phyloP scores from a whole-genome alignment of 257 asterid genomes.

The Nicotiana noctiflora region DNA sequence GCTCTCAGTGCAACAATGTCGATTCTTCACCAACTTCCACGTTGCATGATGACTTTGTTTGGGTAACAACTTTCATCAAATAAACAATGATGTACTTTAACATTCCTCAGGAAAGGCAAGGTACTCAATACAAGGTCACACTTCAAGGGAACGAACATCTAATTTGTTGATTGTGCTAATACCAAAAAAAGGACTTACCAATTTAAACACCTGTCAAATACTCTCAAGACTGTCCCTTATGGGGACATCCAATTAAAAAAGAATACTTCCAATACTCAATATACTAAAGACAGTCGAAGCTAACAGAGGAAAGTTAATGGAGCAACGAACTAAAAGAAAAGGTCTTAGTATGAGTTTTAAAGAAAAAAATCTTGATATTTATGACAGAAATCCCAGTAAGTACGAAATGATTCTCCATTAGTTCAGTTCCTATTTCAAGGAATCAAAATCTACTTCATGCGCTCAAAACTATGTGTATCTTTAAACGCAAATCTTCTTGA shows the following conservation, averaged over 20 bases:
- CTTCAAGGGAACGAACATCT: neutral
- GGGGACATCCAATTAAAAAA: neutral
- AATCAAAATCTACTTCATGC: neutral
- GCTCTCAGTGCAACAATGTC: neutral
- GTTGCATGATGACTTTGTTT: neutral
- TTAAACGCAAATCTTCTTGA: neutral
- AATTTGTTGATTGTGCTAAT: neutral
- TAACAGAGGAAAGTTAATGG: neutral
- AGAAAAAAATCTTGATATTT: neutral
- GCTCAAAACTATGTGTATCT: neutral
- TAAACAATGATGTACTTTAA: neutral
- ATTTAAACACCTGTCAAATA: neutral
- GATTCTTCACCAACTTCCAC: neutral
- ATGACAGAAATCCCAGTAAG: neutral
- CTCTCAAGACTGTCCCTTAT: neutral
- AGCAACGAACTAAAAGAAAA: neutral
- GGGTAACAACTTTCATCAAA: neutral
- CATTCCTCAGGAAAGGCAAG: neutral
- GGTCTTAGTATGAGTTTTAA: neutral
- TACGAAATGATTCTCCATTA: neutral
- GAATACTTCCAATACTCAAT: neutral
- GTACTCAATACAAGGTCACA: neutral
- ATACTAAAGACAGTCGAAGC: neutral
- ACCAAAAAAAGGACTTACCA: neutral
- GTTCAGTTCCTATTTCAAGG: neutral